phyloP scores from a whole-genome alignment of 768 basidiomycete species.

The Auriculariales sp. region DNA sequence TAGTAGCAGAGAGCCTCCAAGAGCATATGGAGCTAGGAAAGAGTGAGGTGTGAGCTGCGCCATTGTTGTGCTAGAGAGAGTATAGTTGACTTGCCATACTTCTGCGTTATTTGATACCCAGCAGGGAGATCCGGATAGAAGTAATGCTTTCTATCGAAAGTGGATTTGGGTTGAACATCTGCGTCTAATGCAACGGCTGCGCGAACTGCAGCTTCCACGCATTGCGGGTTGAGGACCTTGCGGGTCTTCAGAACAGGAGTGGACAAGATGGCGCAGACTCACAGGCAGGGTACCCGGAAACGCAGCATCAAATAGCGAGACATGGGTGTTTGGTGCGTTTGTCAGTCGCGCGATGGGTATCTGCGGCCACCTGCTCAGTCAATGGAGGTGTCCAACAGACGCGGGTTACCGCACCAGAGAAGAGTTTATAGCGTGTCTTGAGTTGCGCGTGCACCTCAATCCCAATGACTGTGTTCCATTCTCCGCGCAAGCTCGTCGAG shows the following conservation, averaged over 20 bases:
- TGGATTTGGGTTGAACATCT: slow-evolving; percentile 49
- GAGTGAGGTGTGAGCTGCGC: background rate
- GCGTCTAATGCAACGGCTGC: slow-evolving; percentile 67
- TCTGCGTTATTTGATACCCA: slow-evolving; percentile 96
- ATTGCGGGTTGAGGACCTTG: slow-evolving; percentile 47
- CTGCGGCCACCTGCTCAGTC: slow-evolving; percentile 11
- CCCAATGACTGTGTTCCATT: slow-evolving; percentile 83
- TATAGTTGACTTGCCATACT: slow-evolving; percentile 47
- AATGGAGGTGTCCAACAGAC: slow-evolving; percentile 1
- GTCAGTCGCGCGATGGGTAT: slow-evolving; percentile 15
- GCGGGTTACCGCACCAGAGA: slow-evolving; percentile 41
- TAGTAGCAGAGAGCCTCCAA: slow-evolving; percentile 41
- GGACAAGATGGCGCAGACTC: slow-evolving; percentile 14
- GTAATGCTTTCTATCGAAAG: slow-evolving; percentile 96
- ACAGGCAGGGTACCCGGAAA: slow-evolving; percentile 91
- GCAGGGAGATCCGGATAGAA: slow-evolving; percentile 91
- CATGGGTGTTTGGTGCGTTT: slow-evolving; percentile 56
- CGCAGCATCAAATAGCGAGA: slow-evolving; percentile 72
- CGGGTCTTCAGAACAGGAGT: slow-evolving; percentile 5
- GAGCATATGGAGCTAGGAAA: slow-evolving; percentile 60
- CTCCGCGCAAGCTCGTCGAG: too few relatives aligned
- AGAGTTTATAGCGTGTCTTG: slow-evolving; percentile 75
- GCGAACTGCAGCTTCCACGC: slow-evolving; percentile 65
- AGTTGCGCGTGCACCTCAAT: slow-evolving; percentile 95
- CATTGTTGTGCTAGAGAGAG: background rate